Conservation (phyloP, 106 monocot genomes). For the Dendrobium chrysotoxum region DNA sequence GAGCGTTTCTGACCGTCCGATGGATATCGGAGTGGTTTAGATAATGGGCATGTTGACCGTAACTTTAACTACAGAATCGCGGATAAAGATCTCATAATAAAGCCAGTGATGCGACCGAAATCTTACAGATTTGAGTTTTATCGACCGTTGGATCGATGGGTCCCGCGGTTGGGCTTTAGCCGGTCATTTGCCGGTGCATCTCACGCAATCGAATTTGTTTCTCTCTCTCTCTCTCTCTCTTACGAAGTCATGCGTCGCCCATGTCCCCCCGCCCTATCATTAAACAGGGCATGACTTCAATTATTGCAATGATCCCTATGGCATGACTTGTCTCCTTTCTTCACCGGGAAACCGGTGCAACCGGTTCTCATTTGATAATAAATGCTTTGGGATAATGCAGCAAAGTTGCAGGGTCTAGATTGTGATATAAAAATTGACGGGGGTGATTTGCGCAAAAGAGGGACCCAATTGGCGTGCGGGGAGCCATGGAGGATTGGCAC, state of each 20-base stretch:
- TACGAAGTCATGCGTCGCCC: conserved; percentile 9
- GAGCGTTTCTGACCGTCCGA: background rate
- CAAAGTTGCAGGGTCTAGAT: background rate
- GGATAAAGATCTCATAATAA: background rate
- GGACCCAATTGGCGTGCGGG: background rate
- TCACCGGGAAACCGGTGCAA: background rate
- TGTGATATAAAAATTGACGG: background rate
- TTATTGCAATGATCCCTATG: conserved; percentile 2
- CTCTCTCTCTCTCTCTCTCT: background rate
- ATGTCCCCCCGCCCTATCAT: conserved; percentile 6
- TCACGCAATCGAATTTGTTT: background rate
- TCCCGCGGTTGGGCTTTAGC: conserved; percentile 3
- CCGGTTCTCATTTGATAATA: background rate
- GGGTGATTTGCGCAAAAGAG: background rate
- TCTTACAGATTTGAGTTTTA: background rate
- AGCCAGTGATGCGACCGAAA: background rate
- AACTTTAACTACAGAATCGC: background rate
- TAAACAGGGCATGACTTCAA: conserved; percentile 5
- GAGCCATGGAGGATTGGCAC: background rate
- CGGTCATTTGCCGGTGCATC: background rate
- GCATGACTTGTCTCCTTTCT: background rate
- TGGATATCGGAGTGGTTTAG: background rate
- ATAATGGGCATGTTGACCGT: background rate
- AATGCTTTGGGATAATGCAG: background rate
- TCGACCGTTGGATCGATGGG: background rate